These are phyloP conservation scores for Corynascus novoguineensis DNA, from an alignment of 495 filamentous ascomycete species.

Conservation along the genomic window DNA sequence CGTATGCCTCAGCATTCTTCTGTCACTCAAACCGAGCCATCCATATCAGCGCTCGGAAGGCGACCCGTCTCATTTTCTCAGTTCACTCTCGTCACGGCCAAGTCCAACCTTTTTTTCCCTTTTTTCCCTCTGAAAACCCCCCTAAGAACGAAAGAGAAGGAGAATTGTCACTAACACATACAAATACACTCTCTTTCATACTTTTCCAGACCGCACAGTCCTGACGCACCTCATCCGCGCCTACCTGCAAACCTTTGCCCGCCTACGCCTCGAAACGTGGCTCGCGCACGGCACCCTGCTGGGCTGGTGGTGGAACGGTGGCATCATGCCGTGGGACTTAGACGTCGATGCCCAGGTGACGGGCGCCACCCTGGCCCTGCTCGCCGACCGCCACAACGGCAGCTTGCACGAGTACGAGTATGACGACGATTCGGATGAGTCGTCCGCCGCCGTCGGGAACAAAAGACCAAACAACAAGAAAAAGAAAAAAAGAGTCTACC, in stretches of 20 bases:
- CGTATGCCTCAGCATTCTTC: no score
- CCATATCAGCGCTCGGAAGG: no score
- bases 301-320: constrained; percentile 90
- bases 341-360: constrained; percentile 82
- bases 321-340: constrained; percentile 82
- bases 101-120: no score
- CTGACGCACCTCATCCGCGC: constrained; percentile 65
- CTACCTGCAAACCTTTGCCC: constrained; percentile 61
- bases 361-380: constrained; percentile 52
- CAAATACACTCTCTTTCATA: no score
- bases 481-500: constrained; percentile 39
- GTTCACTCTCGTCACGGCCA: no score
- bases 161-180: no score
- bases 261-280: constrained; percentile 71
- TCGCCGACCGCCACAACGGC: constrained; percentile 60
- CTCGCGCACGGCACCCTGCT: constrained; percentile 81
- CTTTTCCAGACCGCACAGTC: constrained; percentile 45
- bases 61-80: no score
- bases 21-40: no score
- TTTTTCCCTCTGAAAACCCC: no score
- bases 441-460: no score
- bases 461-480: constrained; percentile 13
- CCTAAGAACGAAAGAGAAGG: no score
- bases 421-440: no score
- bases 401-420: constrained; percentile 58